Conservation (phyloP, 768 basidiomycete genomes). For the Trametes coccinea region DNA sequence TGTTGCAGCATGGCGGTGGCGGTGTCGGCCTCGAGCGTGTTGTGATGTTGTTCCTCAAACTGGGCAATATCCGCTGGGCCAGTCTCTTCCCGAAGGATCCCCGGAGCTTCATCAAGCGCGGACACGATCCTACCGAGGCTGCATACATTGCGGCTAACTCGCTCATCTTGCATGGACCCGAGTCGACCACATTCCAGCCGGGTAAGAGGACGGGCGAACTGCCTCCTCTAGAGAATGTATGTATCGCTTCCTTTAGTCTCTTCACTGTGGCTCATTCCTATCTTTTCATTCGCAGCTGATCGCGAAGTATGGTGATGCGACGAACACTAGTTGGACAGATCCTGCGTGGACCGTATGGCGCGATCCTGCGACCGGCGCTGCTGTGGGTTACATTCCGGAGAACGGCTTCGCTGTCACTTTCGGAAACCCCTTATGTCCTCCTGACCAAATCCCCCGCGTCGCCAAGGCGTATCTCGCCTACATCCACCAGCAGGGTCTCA, state of each 20-base stretch:
- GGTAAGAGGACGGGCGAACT: conserved; percentile 29
- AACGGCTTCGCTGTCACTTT: conserved; percentile 59
- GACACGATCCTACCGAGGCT: conserved; percentile 29
- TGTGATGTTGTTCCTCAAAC: conserved; percentile 94
- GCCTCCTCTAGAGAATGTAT: conserved; percentile 35
- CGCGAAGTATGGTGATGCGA: conserved; percentile 65
- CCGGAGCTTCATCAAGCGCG: conserved; percentile 60
- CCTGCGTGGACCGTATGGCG: conserved; percentile 48
- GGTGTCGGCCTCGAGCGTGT: conserved; percentile 95
- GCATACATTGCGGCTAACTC: conserved; percentile 26
- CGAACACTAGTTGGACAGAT: conserved; percentile 73
- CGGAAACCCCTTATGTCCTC: conserved; percentile 57
- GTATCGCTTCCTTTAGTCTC: neutral
- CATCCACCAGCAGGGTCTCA: conserved; percentile 44
- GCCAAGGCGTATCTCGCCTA: conserved; percentile 49
- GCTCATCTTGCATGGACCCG: conserved; percentile 32
- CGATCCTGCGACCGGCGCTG: conserved; percentile 54
- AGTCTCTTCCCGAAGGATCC: conserved; percentile 97
- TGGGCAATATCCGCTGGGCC: conserved; percentile 90
- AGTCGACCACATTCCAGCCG: conserved; percentile 29
- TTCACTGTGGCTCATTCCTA: neutral
- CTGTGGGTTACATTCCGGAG: conserved; percentile 60
- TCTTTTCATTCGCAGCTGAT: conserved; percentile 40
- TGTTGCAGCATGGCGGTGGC: conserved; percentile 77
- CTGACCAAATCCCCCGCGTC: conserved; percentile 40